phyloP scores from a whole-genome alignment of 2,329 filamentous ascomycete genomes.

The Xylariaceae sp. region DNA sequence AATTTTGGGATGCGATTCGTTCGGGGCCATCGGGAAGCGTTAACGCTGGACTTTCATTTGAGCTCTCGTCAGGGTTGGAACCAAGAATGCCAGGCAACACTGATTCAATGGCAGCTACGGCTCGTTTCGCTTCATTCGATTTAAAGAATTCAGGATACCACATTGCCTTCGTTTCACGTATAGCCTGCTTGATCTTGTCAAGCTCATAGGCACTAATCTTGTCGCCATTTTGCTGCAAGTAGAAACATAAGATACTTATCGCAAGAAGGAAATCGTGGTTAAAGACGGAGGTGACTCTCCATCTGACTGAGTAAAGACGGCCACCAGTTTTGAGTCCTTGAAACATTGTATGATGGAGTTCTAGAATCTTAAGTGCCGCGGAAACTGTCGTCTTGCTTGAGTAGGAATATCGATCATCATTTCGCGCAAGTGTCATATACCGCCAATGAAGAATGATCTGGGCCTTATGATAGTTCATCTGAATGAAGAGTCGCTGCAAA shows the following conservation, averaged over 20 bases:
- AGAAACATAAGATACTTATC: constrained; percentile 26
- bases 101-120: constrained; percentile 22
- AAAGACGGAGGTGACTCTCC: constrained; percentile 25
- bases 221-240: constrained; percentile 23
- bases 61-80: constrained; percentile 10
- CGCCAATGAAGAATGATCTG: constrained; percentile 42
- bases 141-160: constrained; percentile 10
- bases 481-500: constrained; percentile 37
- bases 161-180: constrained; percentile 20
- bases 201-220: constrained; percentile 18
- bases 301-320: constrained; percentile 23
- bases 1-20: neutral
- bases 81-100: constrained; percentile 21
- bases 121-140: constrained; percentile 21
- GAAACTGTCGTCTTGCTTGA: constrained; percentile 29
- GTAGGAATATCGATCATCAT: constrained; percentile 32
- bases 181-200: constrained; percentile 19
- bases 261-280: constrained; percentile 26
- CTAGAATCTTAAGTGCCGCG: constrained; percentile 25
- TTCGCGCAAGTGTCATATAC: constrained; percentile 29
- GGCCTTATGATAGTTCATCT: constrained; percentile 39
- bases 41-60: constrained; percentile 12
- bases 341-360: constrained; percentile 22
- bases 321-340: constrained; percentile 27
- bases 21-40: constrained; percentile 11